Base-by-base conservation (phyloP, 192 early-diverging fungal genomes). In the Coemansia aciculifera region DNA sequence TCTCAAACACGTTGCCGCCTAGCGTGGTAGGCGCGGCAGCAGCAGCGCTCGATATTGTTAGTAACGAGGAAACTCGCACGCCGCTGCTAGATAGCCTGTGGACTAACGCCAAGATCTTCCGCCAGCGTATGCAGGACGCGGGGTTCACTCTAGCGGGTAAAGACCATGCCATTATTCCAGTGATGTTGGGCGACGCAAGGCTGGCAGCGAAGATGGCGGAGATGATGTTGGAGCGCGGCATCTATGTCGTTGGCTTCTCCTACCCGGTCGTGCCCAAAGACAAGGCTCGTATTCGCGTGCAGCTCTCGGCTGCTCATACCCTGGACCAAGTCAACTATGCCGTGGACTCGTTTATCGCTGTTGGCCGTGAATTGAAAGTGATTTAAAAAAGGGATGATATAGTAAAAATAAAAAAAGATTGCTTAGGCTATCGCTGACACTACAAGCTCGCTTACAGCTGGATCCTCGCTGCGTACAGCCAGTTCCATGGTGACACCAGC, bases 401-500 rank as follows among this genome's bases (percentile, higher is more conserved):
- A 57, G 21, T 2, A 12, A 38, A 9, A 57, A 34, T 57, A 51
- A 51, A 44, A 24, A 27, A 49, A 15, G 3, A 21, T 31, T 21
- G 27, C 19, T 84, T 81, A 89, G 40, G 89, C 90, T 72, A 99
- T 90, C 10, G 93, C 90, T 15, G 90, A 87, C 52, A 92, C 90
- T 44, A 99, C 85, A 52, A 87, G 84, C 79, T 90, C 86, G 62
- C 88, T 87, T 37, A 95, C 84, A 40, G 84, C 82, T 15, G 69
- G 71, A 64, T 90, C 87, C 60, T 85, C 76, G 74, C 90, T 89
- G 69, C 95, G 88, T 34, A 93, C 91, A 0, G 90, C 89, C 56
- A 99, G 73, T 75, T 99, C 94, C 87, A 99, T 87, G 3, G 94
- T 94, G 27, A 99, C 95, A 2, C 95, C 96, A 0, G 89, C 78